A percentile compares a stretch with the other conserved stretches of the same genome.
These are phyloP conservation scores for Irpex rosettiformis DNA, from an alignment of 1,284 basidiomycete species.

Conservation along the genomic window DNA sequence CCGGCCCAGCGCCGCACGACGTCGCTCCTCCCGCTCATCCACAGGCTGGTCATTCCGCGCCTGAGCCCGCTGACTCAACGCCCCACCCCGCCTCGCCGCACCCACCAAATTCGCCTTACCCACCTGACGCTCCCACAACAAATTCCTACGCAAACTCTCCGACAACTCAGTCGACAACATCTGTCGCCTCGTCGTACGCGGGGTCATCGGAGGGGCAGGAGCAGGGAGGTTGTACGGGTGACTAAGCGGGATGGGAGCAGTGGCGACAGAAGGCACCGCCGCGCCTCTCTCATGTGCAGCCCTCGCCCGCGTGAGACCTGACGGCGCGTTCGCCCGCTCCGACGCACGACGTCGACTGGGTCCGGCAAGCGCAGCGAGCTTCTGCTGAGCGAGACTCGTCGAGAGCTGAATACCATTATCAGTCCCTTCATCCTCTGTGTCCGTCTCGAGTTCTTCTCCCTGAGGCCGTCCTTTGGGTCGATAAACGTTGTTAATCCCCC, in stretches of 20 bases:
- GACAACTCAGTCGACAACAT: slow-evolving; percentile 87
- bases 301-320: background rate
- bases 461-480: slow-evolving; percentile 62
- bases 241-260: slow-evolving; percentile 54
- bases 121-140: slow-evolving; percentile 83
- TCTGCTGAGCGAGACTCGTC: slow-evolving; percentile 60
- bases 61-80: slow-evolving; percentile 29
- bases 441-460: slow-evolving; percentile 66
- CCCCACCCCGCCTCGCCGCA: slow-evolving; percentile 30
- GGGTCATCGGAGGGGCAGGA: slow-evolving; percentile 71
- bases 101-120: slow-evolving; percentile 48
- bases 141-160: slow-evolving; percentile 77
- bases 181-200: slow-evolving; percentile 77
- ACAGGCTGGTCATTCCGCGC: slow-evolving; percentile 23
- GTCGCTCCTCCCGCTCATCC: slow-evolving; percentile 36
- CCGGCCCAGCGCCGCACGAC: slow-evolving; percentile 44
- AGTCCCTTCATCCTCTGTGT: slow-evolving; percentile 53
- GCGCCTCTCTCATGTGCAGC: background rate
- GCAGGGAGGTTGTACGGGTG: slow-evolving; percentile 75
- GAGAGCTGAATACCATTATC: slow-evolving; percentile 53
- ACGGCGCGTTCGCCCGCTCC: slow-evolving; percentile 19
- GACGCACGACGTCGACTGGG: slow-evolving; percentile 29
- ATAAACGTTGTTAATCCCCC: slow-evolving; percentile 29
- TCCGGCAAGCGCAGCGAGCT: slow-evolving; percentile 49
- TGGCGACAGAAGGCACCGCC: slow-evolving; percentile 28